Conservation (phyloP, 345 rosid species). For the Bruguiera gymnorhiza region DNA sequence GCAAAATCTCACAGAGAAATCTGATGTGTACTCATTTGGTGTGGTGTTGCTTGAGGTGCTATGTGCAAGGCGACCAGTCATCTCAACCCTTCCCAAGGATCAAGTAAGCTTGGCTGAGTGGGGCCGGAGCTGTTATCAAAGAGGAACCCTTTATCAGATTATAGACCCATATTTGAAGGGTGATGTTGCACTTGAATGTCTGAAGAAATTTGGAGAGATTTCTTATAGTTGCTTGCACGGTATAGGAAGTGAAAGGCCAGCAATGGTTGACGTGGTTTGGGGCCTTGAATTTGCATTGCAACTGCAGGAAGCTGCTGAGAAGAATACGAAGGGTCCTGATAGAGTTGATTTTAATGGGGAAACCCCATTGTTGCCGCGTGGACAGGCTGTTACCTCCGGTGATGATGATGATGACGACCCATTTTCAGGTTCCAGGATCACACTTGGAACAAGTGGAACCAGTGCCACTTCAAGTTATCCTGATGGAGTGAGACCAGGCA, state of each 20-base stretch:
- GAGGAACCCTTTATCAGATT: conserved; percentile 32
- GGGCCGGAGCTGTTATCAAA: conserved; percentile 28
- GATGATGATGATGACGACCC: conserved; percentile 15
- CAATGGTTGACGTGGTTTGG: conserved; percentile 25
- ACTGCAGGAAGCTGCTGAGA: conserved; percentile 19
- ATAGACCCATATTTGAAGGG: conserved; percentile 35
- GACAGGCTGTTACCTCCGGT: neutral
- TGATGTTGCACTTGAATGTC: conserved; percentile 29
- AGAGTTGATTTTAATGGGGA: neutral
- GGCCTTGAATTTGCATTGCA: conserved; percentile 26
- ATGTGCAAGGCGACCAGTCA: conserved; percentile 37
- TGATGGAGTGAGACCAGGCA: conserved; percentile 3
- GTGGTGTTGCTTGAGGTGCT: conserved; percentile 53
- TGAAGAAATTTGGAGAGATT: conserved; percentile 41
- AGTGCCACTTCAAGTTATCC: neutral
- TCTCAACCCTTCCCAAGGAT: conserved; percentile 6
- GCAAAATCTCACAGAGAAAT: conserved; percentile 51
- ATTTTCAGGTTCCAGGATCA: conserved; percentile 17
- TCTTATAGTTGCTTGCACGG: conserved; percentile 37
- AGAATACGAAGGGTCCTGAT: neutral
- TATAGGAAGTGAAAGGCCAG: conserved; percentile 16
- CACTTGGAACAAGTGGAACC: conserved; percentile 15
- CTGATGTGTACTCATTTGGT: conserved; percentile 68
- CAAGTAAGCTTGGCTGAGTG: conserved; percentile 36
- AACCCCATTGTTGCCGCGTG: neutral